Conservation (phyloP, 2,329 filamentous ascomycete genomes). For the Fusarium sacchari region DNA sequence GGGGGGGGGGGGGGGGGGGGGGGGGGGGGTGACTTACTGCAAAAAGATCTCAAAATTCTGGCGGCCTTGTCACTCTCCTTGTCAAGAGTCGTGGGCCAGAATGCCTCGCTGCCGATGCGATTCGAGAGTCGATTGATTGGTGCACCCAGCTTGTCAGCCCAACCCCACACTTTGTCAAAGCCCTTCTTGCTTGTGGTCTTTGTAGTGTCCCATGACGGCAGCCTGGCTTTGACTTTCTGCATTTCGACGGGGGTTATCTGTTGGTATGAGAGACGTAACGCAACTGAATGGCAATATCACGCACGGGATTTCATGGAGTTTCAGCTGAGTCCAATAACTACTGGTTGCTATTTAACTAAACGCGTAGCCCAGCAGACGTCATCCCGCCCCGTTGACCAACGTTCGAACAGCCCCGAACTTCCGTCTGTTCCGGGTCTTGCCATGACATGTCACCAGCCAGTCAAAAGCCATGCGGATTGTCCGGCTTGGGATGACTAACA, state of each 20-base stretch:
- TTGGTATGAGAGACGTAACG: accelerated
- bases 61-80: constrained; percentile 92
- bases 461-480: not conserved
- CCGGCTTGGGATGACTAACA: constrained; percentile 1
- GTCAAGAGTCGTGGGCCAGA: constrained; percentile 86
- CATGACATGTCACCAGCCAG: not conserved
- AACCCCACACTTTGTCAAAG: constrained; percentile 77
- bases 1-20: too few relatives aligned
- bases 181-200: constrained; percentile 69
- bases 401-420: not conserved
- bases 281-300: not conserved
- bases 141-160: constrained; percentile 64
- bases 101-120: constrained; percentile 81
- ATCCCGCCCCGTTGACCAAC: not conserved
- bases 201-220: constrained; percentile 63
- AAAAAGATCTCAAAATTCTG: constrained; percentile 84
- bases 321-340: not conserved
- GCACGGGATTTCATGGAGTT: not conserved
- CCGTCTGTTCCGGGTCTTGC: constrained; percentile 8
- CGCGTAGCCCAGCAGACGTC: constrained; percentile 14
- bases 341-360: constrained; percentile 6
- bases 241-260: constrained; percentile 28
- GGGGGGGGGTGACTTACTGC: constrained; percentile 69
- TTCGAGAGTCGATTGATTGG: constrained; percentile 85
- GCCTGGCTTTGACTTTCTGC: constrained; percentile 48